phyloP scores from a whole-genome alignment of 768 basidiomycete species.

The Pleurotus platypus region DNA sequence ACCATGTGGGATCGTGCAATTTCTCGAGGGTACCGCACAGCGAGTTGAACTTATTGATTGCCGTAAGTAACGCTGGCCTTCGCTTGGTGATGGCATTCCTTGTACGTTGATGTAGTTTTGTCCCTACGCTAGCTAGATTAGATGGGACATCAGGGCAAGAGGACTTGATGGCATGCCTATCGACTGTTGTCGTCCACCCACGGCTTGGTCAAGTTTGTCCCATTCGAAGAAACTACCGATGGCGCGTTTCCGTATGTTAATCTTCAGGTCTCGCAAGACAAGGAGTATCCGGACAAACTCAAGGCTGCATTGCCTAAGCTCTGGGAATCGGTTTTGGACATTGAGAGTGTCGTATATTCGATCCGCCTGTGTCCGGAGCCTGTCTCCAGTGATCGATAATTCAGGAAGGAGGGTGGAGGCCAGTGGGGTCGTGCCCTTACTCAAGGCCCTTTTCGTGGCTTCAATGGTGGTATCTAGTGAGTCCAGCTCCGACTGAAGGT shows the following conservation, averaged over 20 bases:
- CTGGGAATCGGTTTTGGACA: constrained; percentile 26
- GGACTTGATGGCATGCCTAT: constrained; percentile 17
- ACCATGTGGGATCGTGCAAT: constrained; percentile 17
- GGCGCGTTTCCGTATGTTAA: constrained; percentile 30
- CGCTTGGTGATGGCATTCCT: constrained; percentile 26
- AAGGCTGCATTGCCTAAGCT: constrained; percentile 20
- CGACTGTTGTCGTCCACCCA: constrained; percentile 23
- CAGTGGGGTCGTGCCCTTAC: background rate
- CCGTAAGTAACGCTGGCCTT: constrained; percentile 21
- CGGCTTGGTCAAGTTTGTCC: constrained; percentile 31
- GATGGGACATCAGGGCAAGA: constrained; percentile 8
- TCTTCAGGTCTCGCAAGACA: constrained; percentile 33
- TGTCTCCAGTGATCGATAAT: constrained; percentile 18
- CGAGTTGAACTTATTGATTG: constrained; percentile 25
- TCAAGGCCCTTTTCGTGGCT: constrained; percentile 8
- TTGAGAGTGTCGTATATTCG: constrained; percentile 30
- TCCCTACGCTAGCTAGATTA: constrained; percentile 17
- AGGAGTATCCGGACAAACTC: constrained; percentile 26
- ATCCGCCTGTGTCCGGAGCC: constrained; percentile 22
- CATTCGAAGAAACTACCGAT: constrained; percentile 34
- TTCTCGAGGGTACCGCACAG: constrained; percentile 21
- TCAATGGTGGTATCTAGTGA: constrained; percentile 19
- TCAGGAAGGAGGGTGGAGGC: constrained; percentile 13
- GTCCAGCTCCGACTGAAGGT: constrained; percentile 23
- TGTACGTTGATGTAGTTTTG: constrained; percentile 29